phyloP scores from a whole-genome alignment of 495 filamentous ascomycete species.

The Penicillium parvum region DNA sequence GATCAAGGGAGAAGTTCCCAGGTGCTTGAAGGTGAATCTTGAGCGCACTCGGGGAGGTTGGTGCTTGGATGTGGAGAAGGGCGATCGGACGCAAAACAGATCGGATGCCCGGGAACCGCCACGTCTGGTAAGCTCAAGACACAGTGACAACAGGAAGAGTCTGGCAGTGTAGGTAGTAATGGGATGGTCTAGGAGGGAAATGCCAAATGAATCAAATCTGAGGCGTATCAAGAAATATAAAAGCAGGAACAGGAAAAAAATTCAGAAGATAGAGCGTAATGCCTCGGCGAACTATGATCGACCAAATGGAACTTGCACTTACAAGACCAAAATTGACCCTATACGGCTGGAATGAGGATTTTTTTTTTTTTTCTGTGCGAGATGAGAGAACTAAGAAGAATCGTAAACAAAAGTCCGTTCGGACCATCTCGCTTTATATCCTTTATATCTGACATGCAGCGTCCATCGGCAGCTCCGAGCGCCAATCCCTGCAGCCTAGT shows the following conservation, averaged over 20 bases:
- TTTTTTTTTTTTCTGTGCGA: not conserved
- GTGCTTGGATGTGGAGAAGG: conserved; percentile 18
- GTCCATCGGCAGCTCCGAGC: conserved; percentile 24
- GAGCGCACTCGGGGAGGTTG: not conserved
- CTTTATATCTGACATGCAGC: conserved; percentile 24
- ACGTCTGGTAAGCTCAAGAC: conserved; percentile 9
- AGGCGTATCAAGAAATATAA: not conserved
- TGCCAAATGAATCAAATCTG: not conserved
- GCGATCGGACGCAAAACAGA: conserved; percentile 21
- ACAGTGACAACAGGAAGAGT: no score
- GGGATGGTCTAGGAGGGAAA: no score
- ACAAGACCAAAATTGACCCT: conserved; percentile 1
- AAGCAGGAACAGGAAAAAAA: conserved; percentile 1
- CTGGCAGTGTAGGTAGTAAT: no score
- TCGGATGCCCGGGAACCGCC: conserved; percentile 20
- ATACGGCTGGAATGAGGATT: conserved; percentile 5
- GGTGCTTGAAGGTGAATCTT: no score
- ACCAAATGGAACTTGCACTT: conserved; percentile 7
- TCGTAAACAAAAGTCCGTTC: not conserved
- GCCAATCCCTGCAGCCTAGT: conserved; percentile 9
- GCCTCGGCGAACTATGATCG: conserved; percentile 8
- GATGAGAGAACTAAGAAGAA: not conserved
- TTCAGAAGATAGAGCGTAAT: no score
- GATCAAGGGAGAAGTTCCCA: not conserved
- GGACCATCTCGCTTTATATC: not conserved